phyloP scores from a whole-genome alignment of 495 filamentous ascomycete species.

The Pyronema domesticum region DNA sequence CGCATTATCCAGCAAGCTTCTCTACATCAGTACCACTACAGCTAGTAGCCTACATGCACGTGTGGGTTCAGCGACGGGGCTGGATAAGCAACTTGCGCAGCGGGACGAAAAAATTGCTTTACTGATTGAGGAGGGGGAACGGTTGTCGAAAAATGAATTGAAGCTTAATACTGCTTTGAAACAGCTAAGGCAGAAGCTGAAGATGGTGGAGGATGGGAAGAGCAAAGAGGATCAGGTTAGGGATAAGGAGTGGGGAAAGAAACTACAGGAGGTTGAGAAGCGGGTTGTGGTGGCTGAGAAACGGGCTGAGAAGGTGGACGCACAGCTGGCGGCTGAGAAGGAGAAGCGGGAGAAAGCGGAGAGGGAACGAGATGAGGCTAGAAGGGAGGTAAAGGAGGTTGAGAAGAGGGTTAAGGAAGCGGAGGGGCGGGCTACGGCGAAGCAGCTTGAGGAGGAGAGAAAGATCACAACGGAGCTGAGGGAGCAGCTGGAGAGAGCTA shows the following conservation, averaged over 20 bases:
- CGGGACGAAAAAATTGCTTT: conserved; percentile 80
- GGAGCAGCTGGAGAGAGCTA: conserved; percentile 49
- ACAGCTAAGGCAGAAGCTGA: conserved; percentile 48
- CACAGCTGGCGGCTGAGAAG: conserved; percentile 46
- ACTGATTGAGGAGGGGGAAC: conserved; percentile 83
- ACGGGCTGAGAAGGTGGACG: conserved; percentile 42
- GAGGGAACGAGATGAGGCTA: conserved; percentile 51
- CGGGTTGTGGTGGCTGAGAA: conserved; percentile 40
- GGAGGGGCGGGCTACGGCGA: conserved; percentile 46
- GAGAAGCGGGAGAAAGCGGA: conserved; percentile 46
- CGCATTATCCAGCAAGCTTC: conserved; percentile 74
- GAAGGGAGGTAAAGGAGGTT: conserved; percentile 51
- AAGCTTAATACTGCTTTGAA: conserved; percentile 68
- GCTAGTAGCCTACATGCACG: conserved; percentile 51
- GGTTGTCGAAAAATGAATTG: conserved; percentile 67
- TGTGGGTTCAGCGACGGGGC: conserved; percentile 42
- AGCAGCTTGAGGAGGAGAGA: conserved; percentile 53
- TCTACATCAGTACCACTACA: conserved; percentile 65
- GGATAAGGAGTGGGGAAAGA: conserved; percentile 33
- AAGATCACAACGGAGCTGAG: conserved; percentile 47
- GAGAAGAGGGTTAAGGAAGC: conserved; percentile 47
- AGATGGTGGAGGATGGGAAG: conserved; percentile 42
- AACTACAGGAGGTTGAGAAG: conserved; percentile 48
- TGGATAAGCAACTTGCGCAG: conserved; percentile 63
- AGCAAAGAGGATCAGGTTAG: conserved; percentile 46